Evolutionary conservation across 2,329 filamentous ascomycete species (phyloP).

Genomic region (Coniella vitis): DNA sequence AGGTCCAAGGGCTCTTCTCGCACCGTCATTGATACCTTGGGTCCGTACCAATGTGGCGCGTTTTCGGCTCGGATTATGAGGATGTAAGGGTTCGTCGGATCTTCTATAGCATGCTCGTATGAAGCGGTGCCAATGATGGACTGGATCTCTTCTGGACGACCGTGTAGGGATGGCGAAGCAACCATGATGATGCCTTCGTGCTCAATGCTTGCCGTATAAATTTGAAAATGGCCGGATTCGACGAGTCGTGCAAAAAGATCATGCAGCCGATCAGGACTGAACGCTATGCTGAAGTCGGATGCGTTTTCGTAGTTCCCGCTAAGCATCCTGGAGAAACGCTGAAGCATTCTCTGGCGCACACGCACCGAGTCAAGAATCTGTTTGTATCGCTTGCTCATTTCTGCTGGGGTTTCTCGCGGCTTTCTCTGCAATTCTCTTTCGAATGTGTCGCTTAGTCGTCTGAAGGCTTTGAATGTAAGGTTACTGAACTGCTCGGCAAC

Average conservation of each 20-base stretch:
- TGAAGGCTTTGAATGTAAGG: conserved; percentile 86
- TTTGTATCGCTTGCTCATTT: conserved; percentile 98
- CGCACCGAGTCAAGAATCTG: conserved; percentile 91
- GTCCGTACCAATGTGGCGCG: conserved; percentile 73
- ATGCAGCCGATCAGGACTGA: conserved; percentile 59
- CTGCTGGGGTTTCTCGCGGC: conserved; percentile 72
- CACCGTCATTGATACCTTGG: conserved; percentile 62
- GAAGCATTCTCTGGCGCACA: conserved; percentile 90
- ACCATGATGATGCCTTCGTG: conserved; percentile 76
- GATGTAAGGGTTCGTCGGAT: conserved; percentile 74
- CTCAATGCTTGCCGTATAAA: conserved; percentile 64
- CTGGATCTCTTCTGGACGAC: conserved; percentile 74
- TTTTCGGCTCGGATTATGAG: conserved; percentile 79
- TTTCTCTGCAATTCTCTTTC: conserved; percentile 83
- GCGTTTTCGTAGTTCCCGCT: conserved; percentile 94
- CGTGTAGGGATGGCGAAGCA: conserved; percentile 71
- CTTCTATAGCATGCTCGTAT: conserved; percentile 54
- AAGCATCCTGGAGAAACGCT: conserved; percentile 86
- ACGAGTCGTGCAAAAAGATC: conserved; percentile 76
- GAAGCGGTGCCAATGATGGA: conserved; percentile 70
- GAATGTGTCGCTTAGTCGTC: conserved; percentile 82
- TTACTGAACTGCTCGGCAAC: conserved; percentile 96
- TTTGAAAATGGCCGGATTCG: conserved; percentile 78
- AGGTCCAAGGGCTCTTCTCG: conserved; percentile 77
- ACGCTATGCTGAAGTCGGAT: conserved; percentile 85